phyloP scores from a whole-genome alignment of 345 rosid species.

The Hirschfeldia incana region DNA sequence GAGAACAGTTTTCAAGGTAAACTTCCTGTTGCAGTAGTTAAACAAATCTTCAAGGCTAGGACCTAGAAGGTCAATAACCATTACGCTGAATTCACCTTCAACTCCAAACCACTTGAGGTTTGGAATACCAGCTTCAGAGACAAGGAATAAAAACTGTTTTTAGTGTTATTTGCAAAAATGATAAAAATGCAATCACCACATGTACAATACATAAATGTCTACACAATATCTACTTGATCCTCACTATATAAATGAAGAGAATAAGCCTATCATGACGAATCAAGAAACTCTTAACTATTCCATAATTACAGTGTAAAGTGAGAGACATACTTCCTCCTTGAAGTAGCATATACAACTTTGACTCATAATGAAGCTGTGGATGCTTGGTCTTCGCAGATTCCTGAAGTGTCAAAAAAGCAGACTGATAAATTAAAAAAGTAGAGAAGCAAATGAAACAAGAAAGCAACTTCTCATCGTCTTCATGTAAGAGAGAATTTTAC shows the following conservation, averaged over 20 bases:
- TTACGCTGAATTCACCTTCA: constrained; percentile 71
- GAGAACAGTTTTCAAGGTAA: constrained; percentile 73
- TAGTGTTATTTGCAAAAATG: background rate
- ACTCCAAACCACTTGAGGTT: constrained; percentile 87
- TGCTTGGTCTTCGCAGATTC: constrained; percentile 84
- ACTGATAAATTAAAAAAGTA: background rate
- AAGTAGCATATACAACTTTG: constrained; percentile 79
- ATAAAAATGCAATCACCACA: background rate
- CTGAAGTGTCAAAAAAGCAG: constrained; percentile 39
- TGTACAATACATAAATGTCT: background rate
- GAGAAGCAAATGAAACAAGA: background rate
- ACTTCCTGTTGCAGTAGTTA: constrained; percentile 77
- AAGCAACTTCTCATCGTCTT: background rate
- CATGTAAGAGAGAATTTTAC: constrained; percentile 4
- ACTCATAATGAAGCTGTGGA: constrained; percentile 87
- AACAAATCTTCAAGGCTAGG: constrained; percentile 90
- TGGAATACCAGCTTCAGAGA: constrained; percentile 71
- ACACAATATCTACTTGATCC: background rate
- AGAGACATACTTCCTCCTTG: constrained; percentile 82
- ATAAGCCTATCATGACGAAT: background rate
- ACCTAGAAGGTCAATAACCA: constrained; percentile 88
- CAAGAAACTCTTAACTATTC: background rate
- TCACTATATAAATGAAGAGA: too few relatives aligned
- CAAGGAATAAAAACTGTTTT: constrained; percentile 11
- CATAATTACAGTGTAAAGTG: constrained; percentile 1